phyloP scores from a whole-genome alignment of 805 yeast species.

The Hanseniaspora clermontiae region DNA sequence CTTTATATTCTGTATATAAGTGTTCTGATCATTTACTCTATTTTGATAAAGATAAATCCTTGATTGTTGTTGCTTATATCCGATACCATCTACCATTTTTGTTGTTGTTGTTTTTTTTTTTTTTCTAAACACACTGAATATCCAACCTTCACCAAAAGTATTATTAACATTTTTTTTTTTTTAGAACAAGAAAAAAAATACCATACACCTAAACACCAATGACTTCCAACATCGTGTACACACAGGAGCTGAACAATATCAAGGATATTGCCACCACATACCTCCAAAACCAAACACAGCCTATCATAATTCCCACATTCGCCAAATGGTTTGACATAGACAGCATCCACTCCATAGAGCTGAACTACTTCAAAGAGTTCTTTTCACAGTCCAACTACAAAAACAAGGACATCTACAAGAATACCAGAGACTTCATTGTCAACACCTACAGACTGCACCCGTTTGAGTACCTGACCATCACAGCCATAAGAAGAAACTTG shows the following conservation, averaged over 20 bases:
- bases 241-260: constrained; percentile 27
- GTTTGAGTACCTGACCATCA: constrained; percentile 74
- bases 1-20: too few relatives aligned
- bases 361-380: constrained; percentile 76
- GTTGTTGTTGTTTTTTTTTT: background rate
- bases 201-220: constrained; percentile 17
- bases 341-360: constrained; percentile 63
- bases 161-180: too few relatives aligned
- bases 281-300: constrained; percentile 52
- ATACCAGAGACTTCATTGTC: constrained; percentile 78
- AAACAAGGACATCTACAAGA: constrained; percentile 67
- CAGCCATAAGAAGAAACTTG: constrained; percentile 80
- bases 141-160: too few relatives aligned
- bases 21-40: too few relatives aligned
- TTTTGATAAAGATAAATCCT: too few relatives aligned
- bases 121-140: too few relatives aligned
- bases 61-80: too few relatives aligned
- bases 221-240: constrained; percentile 21
- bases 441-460: constrained; percentile 82
- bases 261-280: constrained; percentile 28
- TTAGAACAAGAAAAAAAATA: too few relatives aligned
- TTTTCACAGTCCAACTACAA: constrained; percentile 55
- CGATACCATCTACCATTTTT: background rate
- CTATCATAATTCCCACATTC: constrained; percentile 77
- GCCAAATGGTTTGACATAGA: constrained; percentile 73